phyloP scores from a whole-genome alignment of 768 basidiomycete species.

The Russula lepida region DNA sequence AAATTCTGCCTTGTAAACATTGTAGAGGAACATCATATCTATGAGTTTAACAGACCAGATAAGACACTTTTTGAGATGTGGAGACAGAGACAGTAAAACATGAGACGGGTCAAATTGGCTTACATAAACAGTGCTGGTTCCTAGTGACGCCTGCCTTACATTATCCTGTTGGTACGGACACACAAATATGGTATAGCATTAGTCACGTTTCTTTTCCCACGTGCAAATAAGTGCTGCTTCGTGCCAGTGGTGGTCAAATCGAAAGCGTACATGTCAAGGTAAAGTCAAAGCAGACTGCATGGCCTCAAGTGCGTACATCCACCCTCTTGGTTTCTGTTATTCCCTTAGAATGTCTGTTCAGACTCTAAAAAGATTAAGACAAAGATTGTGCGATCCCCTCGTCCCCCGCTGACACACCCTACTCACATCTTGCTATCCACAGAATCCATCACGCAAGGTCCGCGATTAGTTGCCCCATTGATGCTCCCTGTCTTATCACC shows the following conservation, averaged over 20 bases:
- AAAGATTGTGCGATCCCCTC: conserved; percentile 34
- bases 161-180: background rate
- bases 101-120: no score
- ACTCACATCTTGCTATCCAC: conserved; percentile 12
- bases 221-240: background rate
- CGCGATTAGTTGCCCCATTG: conserved; percentile 3
- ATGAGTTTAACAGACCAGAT: no score
- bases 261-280: background rate
- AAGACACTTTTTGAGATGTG: no score
- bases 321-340: background rate
- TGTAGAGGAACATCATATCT: no score
- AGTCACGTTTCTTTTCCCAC: background rate
- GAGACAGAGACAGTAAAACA: no score
- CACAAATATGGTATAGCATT: background rate
- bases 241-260: background rate
- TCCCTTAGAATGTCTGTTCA: conserved; percentile 10
- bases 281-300: conserved; percentile 16
- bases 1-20: no score
- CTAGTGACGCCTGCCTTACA: no score
- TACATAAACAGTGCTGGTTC: no score
- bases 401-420: conserved; percentile 20
- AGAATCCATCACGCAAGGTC: conserved; percentile 45
- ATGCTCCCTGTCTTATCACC: background rate
- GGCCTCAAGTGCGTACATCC: conserved; percentile 26
- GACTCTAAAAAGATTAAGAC: conserved; percentile 28